A percentile compares a stretch with the other conserved stretches of the same genome.
Evolutionary conservation across 2,329 filamentous ascomycete species (phyloP).

Genomic region (Biscogniauxia marginata): DNA sequence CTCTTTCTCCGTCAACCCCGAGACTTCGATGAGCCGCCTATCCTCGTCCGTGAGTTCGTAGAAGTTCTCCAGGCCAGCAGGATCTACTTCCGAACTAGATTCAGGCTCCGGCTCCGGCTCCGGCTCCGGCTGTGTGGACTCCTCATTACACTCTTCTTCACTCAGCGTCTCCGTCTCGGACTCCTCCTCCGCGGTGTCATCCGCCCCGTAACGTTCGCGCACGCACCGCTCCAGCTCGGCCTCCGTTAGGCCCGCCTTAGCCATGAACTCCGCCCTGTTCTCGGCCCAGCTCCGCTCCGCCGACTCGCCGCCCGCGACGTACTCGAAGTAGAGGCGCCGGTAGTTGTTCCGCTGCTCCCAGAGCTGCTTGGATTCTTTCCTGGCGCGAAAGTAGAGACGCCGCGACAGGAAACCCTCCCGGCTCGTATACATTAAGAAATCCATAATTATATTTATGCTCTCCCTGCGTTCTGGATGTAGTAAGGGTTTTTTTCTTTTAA

Average conservation of each 20-base stretch:
- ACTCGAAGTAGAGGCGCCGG: neutral
- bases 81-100: no score
- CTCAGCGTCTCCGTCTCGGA: neutral
- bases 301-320: neutral
- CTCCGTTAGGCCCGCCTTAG: neutral
- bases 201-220: neutral
- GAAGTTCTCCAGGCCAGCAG: neutral
- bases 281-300: neutral
- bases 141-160: no score
- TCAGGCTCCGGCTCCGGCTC: no score
- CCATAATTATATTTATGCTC: no score
- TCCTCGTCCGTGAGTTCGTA: neutral
- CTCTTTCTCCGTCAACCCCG: neutral
- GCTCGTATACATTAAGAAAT: no score
- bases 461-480: no score
- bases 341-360: neutral
- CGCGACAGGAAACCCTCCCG: neutral
- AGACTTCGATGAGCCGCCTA: neutral
- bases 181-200: neutral
- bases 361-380: neutral
- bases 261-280: neutral
- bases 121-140: no score
- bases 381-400: neutral
- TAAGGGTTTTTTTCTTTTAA: no score
- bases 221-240: neutral